phyloP scores from a whole-genome alignment of 306 rosid genomes.

The Gynostemma pentaphyllum region DNA sequence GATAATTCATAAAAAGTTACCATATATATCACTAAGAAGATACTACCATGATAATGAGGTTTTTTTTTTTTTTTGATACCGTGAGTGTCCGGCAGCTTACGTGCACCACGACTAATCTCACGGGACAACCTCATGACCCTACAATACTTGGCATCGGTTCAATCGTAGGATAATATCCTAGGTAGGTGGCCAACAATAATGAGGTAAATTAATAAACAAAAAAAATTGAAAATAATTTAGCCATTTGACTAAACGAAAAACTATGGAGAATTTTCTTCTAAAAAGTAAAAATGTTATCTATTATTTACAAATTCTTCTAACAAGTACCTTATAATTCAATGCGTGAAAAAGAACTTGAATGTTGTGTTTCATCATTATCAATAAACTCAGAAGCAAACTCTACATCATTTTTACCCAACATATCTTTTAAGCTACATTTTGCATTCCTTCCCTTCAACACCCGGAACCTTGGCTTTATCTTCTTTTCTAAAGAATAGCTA shows the following conservation, averaged over 20 bases:
- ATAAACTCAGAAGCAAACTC: constrained; percentile 59
- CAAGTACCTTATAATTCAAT: constrained; percentile 9
- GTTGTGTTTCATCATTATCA: constrained; percentile 16
- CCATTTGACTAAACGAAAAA: neutral
- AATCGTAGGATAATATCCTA: too few relatives aligned
- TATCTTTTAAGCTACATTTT: constrained; percentile 60
- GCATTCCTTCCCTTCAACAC: constrained; percentile 49
- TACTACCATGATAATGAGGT: neutral
- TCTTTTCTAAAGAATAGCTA: constrained; percentile 86
- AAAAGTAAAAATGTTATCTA: neutral
- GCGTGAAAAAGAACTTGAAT: constrained; percentile 10
- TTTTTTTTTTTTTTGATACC: too few relatives aligned
- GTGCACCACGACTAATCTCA: too few relatives aligned
- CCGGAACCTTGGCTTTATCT: constrained; percentile 76
- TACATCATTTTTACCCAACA: constrained; percentile 74
- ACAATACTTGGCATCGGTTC: too few relatives aligned
- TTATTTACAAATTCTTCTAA: neutral
- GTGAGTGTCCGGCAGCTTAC: too few relatives aligned
- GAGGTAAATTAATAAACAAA: too few relatives aligned
- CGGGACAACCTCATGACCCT: too few relatives aligned
- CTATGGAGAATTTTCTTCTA: neutral
- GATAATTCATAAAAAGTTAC: neutral
- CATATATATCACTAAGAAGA: neutral
- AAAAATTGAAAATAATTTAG: neutral
- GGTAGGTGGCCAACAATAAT: too few relatives aligned